A percentile compares a stretch with the other conserved stretches of the same genome.
Conservation (phyloP, 306 rosid species). For the Purshia tridentata region DNA sequence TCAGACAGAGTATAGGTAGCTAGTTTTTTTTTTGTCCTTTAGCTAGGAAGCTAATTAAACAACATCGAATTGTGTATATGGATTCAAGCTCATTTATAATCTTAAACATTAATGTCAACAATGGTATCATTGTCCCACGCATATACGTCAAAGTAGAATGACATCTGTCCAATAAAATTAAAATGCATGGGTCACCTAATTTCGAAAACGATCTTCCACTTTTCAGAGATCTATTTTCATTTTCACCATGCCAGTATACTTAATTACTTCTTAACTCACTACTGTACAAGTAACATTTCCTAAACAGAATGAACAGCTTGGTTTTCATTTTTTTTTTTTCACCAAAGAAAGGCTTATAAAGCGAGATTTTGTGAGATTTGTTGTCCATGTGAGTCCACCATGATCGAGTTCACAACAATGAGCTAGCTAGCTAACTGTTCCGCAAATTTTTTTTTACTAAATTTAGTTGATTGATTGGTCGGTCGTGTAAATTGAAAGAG, state of each 20-base stretch:
- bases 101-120: constrained; percentile 46
- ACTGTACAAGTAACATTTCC: not conserved
- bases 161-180: constrained; percentile 49
- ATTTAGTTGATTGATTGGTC: too few relatives aligned
- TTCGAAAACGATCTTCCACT: constrained; percentile 26
- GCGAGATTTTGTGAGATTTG: not conserved
- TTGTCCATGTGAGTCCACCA: constrained; percentile 2
- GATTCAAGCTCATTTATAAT: constrained; percentile 46
- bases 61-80: constrained; percentile 26
- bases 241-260: constrained; percentile 30
- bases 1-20: not conserved
- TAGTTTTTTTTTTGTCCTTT: too few relatives aligned
- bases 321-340: too few relatives aligned
- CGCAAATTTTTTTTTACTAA: too few relatives aligned
- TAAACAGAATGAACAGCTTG: too few relatives aligned
- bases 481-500: too few relatives aligned
- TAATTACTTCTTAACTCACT: not conserved
- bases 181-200: constrained; percentile 17
- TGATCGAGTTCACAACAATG: not conserved
- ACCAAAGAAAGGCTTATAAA: too few relatives aligned
- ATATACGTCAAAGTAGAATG: constrained; percentile 43
- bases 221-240: not conserved
- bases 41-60: constrained; percentile 6
- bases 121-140: constrained; percentile 52
- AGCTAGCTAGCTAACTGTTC: not conserved